Conservation (phyloP, 2,329 filamentous ascomycete species). For the Lithohypha guttulata region DNA sequence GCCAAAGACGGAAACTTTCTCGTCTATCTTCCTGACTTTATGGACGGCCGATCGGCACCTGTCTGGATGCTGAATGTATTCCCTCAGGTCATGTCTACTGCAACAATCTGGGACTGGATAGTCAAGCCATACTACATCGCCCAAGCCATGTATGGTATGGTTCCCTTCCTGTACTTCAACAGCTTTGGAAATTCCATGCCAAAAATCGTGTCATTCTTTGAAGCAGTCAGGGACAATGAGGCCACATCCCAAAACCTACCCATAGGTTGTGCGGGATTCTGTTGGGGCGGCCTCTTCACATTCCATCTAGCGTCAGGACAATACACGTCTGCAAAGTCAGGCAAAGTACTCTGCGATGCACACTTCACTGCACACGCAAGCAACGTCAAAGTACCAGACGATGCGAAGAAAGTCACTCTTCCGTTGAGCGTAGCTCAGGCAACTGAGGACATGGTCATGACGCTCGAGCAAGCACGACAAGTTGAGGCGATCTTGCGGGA, state of each 20-base stretch:
- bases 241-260: conserved; percentile 24
- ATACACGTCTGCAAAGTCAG: conserved; percentile 17
- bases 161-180: conserved; percentile 23
- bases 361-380: conserved; percentile 46
- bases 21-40: conserved; percentile 49
- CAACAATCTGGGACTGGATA: conserved; percentile 4
- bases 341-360: conserved; percentile 37
- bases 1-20: conserved; percentile 40
- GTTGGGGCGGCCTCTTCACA: conserved; percentile 51
- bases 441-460: conserved; percentile 19
- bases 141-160: conserved; percentile 10
- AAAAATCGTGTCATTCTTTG: conserved; percentile 30
- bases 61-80: conserved; percentile 1
- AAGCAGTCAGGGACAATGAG: conserved; percentile 26
- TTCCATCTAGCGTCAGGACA: conserved; percentile 37
- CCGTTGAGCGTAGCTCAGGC: conserved; percentile 20
- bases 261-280: conserved; percentile 49
- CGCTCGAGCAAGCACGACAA: conserved; percentile 16
- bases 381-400: conserved; percentile 36
- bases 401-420: conserved; percentile 29
- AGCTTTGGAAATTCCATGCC: conserved; percentile 24
- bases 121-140: conserved; percentile 17
- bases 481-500: conserved; percentile 21
- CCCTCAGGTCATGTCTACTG: neutral
- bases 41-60: conserved; percentile 29